Percentiles rank a stretch among this genome's conserved stretches.
Conservation (phyloP, 2,329 filamentous ascomycete genomes). For the Rhinocladiella similis region DNA sequence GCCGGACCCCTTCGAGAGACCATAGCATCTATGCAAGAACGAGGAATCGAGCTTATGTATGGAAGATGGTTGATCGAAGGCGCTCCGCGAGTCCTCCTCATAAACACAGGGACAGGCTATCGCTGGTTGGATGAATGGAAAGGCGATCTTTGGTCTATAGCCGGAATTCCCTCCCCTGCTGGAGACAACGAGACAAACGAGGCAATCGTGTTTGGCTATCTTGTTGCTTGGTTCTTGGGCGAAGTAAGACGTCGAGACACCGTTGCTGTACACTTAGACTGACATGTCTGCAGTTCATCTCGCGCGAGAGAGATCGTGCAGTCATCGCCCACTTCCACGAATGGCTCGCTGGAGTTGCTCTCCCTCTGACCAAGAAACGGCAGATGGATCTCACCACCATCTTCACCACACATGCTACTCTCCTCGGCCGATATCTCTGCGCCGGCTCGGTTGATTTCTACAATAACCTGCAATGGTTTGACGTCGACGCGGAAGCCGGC, state of each 20-base stretch:
- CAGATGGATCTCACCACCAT: slow-evolving; percentile 97
- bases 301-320: slow-evolving; percentile 85
- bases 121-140: slow-evolving; percentile 95
- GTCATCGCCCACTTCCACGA: slow-evolving; percentile 99
- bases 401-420: slow-evolving; percentile 95
- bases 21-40: slow-evolving; percentile 88
- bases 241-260: slow-evolving; percentile 65
- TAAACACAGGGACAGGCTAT: slow-evolving; percentile 94
- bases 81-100: slow-evolving; percentile 86
- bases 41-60: slow-evolving; percentile 86
- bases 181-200: slow-evolving; percentile 95
- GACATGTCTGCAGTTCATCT: slow-evolving; percentile 70
- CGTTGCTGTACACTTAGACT: not conserved
- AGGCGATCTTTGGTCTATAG: slow-evolving; percentile 86
- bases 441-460: slow-evolving; percentile 98
- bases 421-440: slow-evolving; percentile 93
- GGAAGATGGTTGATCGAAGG: slow-evolving; percentile 98
- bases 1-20: slow-evolving; percentile 76
- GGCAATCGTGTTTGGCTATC: slow-evolving; percentile 93
- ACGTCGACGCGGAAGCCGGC: slow-evolving; percentile 93
- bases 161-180: slow-evolving; percentile 89
- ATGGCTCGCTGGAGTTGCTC: slow-evolving; percentile 91
- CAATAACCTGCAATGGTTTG: slow-evolving; percentile 96
- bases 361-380: slow-evolving; percentile 88
- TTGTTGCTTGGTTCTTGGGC: slow-evolving; percentile 97